Evolutionary conservation across 2,329 filamentous ascomycete species (phyloP).

Genomic region (Aspergillus sp.): DNA sequence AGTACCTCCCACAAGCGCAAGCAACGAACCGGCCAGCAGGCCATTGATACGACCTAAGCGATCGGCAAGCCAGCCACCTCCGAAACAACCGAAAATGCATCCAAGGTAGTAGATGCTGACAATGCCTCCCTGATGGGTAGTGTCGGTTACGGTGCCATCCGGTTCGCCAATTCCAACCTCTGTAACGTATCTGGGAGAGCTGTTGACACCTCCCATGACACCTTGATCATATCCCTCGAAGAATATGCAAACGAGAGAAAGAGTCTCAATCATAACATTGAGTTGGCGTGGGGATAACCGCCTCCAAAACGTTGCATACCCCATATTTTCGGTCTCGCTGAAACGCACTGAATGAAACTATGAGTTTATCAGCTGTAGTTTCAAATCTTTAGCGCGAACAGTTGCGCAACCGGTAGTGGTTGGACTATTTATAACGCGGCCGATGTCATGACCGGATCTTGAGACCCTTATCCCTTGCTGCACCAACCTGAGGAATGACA

Average conservation of each 20-base stretch:
- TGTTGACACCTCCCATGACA: conserved; percentile 56
- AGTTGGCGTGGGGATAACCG: conserved; percentile 46
- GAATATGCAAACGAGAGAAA: conserved; percentile 39
- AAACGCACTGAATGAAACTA: too few species aligned
- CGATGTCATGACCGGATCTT: too few species aligned
- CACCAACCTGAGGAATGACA: too few species aligned
- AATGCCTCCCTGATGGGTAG: conserved; percentile 55
- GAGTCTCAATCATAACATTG: conserved; percentile 40
- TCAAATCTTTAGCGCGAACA: too few species aligned
- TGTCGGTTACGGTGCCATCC: conserved; percentile 51
- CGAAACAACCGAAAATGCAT: conserved; percentile 54
- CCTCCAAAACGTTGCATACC: conserved; percentile 47
- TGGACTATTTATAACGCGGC: too few species aligned
- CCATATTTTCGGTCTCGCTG: conserved; percentile 8
- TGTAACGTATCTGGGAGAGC: conserved; percentile 39
- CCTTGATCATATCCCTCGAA: conserved; percentile 57
- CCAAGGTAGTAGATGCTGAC: conserved; percentile 58
- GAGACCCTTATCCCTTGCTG: too few species aligned
- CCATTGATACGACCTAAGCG: conserved; percentile 57
- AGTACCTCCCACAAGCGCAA: conserved; percentile 53
- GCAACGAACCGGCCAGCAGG: conserved; percentile 50
- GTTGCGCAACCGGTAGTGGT: too few species aligned
- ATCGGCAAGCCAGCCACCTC: conserved; percentile 55
- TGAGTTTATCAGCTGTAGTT: too few species aligned
- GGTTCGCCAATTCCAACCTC: conserved; percentile 48